These are phyloP conservation scores for Coniella vitis DNA, from an alignment of 2,329 filamentous ascomycete species.

Conservation along the genomic window DNA sequence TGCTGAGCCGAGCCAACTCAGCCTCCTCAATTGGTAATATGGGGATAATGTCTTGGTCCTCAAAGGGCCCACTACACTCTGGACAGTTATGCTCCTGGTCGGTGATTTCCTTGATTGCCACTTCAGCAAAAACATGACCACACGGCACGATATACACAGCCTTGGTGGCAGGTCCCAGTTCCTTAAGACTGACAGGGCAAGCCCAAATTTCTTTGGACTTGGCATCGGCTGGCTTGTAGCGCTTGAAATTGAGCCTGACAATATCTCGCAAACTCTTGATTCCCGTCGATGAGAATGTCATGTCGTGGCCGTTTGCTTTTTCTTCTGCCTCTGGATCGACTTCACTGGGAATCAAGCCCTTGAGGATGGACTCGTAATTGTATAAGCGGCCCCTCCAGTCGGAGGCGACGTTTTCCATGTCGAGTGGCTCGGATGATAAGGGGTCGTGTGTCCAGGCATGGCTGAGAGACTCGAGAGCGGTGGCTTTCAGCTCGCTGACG, in stretches of 20 bases:
- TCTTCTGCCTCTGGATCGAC: constrained; percentile 53
- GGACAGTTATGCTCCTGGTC: constrained; percentile 48
- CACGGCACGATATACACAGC: constrained; percentile 90
- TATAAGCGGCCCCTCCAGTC: constrained; percentile 77
- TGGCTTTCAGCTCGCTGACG: constrained; percentile 81
- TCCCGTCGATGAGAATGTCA: constrained; percentile 41
- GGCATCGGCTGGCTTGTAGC: constrained; percentile 25
- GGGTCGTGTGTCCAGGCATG: constrained; percentile 86
- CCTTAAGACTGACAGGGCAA: constrained; percentile 83
- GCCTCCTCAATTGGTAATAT: constrained; percentile 66
- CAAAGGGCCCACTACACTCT: constrained; percentile 71
- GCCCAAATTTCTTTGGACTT: constrained; percentile 57
- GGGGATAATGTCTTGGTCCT: constrained; percentile 68
- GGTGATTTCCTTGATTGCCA: constrained; percentile 72
- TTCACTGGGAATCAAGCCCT: constrained; percentile 50
- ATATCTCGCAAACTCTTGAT: constrained; percentile 82
- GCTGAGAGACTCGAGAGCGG: constrained; percentile 73
- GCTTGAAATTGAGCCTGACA: constrained; percentile 73
- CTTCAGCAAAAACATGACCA: constrained; percentile 87
- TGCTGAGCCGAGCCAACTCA: constrained; percentile 62
- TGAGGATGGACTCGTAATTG: constrained; percentile 86
- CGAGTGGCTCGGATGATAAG: constrained; percentile 70
- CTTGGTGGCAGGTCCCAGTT: constrained; percentile 70
- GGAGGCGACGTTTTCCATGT: constrained; percentile 66
- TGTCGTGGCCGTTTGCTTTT: constrained; percentile 33